Evolutionary conservation across 192 early-diverging fungal species (phyloP), one percentile per base, ranked within the genome.

Genomic region (Dimargaris verticillata): DNA sequence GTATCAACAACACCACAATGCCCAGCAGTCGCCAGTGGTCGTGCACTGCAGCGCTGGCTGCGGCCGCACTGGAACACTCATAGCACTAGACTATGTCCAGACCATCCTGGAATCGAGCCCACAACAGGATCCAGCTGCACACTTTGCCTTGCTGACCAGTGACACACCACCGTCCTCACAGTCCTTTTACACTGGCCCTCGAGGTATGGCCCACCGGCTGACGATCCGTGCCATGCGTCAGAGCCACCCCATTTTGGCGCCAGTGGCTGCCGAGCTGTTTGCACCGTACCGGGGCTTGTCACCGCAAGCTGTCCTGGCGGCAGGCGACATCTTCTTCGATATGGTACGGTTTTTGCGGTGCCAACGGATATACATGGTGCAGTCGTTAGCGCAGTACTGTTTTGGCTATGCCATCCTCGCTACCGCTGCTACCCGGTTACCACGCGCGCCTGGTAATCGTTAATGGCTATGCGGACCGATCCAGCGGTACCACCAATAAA

Each of bases 11-110:
- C 28, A 51, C 20, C 6, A 24, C 22, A 3, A 38, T 53, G 48
- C 22, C 61, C 18, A 76, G 74, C 0, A 28, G 18, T 7, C 26
- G 53, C 91, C 91, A 0, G 77, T 83, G 58, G 67, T 91, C 9
- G 87, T 91, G 11, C 89, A 93, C 63, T 93, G 91, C 64, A 84
- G 81, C 60, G 91, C 91, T 7, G 91, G 91, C 0, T 88, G 85
- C 62, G 91, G 91, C 5, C 74, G 91, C 28, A 92, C 89, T 11
- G 91, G 91, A 15, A 83, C 89, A 0, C 92, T 91, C 63, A 85
- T 85, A 58, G 83, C 75, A 0, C 67, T 93, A 44, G 85, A 89
- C 61, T 78, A 76, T 0, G 63, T 20, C 6, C 29, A 42, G 6
- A 2, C 33, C 12, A 33, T 33, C 43, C 57, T 59, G 17, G 28